A percentile compares a stretch with the other conserved stretches of the same genome.
These are phyloP conservation scores for Globisporangium apiculatum DNA, from an alignment of 352 stramenopile genomes.

Conservation along the genomic window DNA sequence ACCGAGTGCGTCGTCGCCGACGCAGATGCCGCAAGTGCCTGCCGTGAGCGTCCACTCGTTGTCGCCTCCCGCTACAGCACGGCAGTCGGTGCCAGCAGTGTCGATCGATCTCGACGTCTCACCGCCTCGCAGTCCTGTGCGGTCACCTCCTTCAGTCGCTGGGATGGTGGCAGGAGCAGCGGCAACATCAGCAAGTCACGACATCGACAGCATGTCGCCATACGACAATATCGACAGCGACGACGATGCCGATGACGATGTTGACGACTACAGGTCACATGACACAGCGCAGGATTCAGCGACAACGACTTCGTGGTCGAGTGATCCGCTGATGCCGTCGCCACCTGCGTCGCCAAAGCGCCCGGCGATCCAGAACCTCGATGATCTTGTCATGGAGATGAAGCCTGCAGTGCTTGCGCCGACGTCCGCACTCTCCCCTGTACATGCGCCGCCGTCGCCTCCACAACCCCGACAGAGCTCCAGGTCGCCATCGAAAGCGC, in stretches of 20 bases:
- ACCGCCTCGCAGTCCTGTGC: neutral
- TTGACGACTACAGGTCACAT: neutral
- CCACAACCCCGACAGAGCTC: neutral
- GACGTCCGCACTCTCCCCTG: neutral
- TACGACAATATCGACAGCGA: neutral
- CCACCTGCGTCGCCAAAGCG: conserved; percentile 5
- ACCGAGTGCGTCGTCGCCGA: neutral
- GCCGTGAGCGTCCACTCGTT: neutral
- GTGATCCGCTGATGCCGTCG: neutral
- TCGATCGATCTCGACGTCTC: neutral
- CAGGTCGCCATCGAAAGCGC: neutral
- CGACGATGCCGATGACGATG: neutral
- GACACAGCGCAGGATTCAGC: neutral
- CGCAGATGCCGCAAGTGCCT: neutral
- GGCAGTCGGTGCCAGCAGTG: neutral
- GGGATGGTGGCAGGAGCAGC: no score
- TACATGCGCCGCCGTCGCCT: neutral
- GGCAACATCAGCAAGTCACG: neutral
- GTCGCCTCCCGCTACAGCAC: neutral
- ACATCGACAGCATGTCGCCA: neutral
- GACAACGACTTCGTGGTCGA: neutral
- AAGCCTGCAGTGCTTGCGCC: neutral
- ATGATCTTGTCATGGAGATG: conserved; percentile 4
- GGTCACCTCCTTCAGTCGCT: no score
- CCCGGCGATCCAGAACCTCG: conserved; percentile 3